A percentile compares a stretch with the other conserved stretches of the same genome.
phyloP scores from a whole-genome alignment of 164 flowering plant species.

The Chimonanthus praecox region DNA sequence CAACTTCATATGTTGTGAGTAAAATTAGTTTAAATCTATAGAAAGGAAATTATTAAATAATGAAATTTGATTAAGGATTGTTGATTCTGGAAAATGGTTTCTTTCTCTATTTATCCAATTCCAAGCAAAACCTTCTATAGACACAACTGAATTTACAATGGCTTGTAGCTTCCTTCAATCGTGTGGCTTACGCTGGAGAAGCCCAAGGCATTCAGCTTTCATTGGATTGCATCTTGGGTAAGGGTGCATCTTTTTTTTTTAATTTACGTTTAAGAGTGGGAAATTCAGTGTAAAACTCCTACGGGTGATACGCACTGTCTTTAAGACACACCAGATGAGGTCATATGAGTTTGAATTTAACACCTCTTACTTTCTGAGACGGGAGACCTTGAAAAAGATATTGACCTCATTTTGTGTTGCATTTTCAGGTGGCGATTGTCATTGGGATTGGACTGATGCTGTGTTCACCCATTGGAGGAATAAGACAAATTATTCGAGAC shows the following conservation, averaged over 20 bases:
- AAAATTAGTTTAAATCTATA: too few relatives aligned
- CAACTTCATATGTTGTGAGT: constrained; percentile 34
- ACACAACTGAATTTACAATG: neutral
- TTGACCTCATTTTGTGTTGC: neutral
- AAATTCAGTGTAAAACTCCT: too few relatives aligned
- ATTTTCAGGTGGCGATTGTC: constrained; percentile 25
- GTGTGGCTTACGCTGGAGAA: constrained; percentile 25
- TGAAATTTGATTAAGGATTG: too few relatives aligned
- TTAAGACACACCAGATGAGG: too few relatives aligned
- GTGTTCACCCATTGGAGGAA: constrained; percentile 30
- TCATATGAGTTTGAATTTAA: too few relatives aligned
- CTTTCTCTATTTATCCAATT: neutral
- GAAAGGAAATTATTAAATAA: too few relatives aligned
- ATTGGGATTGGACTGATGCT: constrained; percentile 20
- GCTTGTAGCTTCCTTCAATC: constrained; percentile 32
- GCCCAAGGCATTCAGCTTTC: constrained; percentile 26
- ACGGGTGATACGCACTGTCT: too few relatives aligned
- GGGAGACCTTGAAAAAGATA: neutral
- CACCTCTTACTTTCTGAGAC: too few relatives aligned
- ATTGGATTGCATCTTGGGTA: constrained; percentile 31
- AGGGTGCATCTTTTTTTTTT: neutral
- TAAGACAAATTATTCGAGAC: constrained; percentile 16
- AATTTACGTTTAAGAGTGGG: too few relatives aligned
- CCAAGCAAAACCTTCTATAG: neutral
- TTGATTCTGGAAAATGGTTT: neutral